phyloP scores from a whole-genome alignment of 495 filamentous ascomycete genomes.

The Penicillium argentinense region DNA sequence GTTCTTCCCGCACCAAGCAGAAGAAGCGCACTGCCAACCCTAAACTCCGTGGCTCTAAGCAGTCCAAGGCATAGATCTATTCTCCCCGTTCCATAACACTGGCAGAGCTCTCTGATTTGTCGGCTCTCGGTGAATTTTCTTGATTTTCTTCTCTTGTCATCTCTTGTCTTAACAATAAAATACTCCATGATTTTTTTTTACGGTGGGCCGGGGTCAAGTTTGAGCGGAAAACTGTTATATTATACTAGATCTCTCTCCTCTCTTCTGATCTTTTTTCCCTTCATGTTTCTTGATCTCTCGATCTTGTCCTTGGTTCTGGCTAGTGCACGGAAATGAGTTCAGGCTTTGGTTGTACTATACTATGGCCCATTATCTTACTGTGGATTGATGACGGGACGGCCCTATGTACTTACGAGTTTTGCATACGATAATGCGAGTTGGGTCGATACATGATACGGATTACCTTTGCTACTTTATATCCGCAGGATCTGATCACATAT shows the following conservation, averaged over 20 bases:
- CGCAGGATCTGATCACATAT: no score
- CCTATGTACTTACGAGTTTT: constrained; percentile 15
- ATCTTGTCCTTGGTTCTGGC: constrained; percentile 27
- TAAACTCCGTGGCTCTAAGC: constrained; percentile 59
- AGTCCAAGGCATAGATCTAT: constrained; percentile 31
- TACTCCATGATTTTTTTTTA: constrained; percentile 29
- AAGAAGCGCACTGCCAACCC: constrained; percentile 73
- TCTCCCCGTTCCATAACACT: neutral
- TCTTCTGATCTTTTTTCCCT: constrained; percentile 20
- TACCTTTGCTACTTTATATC: neutral
- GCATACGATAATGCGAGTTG: constrained; percentile 16
- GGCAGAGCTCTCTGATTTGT: no score
- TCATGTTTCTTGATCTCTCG: constrained; percentile 16
- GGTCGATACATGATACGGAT: constrained; percentile 2
- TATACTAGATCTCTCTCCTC: constrained; percentile 45
- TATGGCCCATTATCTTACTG: constrained; percentile 30
- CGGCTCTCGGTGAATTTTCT: no score
- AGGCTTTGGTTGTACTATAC: constrained; percentile 34
- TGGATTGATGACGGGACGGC: constrained; percentile 28
- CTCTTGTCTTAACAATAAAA: constrained; percentile 38
- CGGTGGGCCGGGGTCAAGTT: constrained; percentile 24
- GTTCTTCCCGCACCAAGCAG: constrained; percentile 54
- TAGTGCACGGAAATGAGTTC: constrained; percentile 34
- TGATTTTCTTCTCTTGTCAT: constrained; percentile 26
- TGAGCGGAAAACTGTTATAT: constrained; percentile 35